Base-by-base conservation (phyloP, 306 rosid genomes). In the Morella rubra region DNA sequence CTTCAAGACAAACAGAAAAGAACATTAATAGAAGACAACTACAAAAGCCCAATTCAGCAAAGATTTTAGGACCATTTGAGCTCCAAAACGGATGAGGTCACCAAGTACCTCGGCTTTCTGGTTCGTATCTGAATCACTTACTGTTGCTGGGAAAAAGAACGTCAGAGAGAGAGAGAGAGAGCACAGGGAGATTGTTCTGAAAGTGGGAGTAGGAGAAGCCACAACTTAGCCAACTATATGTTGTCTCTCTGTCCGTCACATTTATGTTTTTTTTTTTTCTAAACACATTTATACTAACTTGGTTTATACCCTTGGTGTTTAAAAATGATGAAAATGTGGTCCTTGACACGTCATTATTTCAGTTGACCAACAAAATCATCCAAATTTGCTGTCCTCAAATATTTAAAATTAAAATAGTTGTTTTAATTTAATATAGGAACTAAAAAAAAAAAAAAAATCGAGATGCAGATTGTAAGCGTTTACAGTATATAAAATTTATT, bases 221-320 rank as follows among this genome's bases (percentile, higher is more conserved):
- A 27, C 32, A 27, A 27, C 32, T 27, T 27, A 27, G 32, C 32
- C 71, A 60, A 72, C 80, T 52, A 66, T 52, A 66, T 74, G 13
- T 16, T 65, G 82, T 71, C 69, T 44, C 67, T 44, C 78, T 47
- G 8, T 20, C 54, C 73, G 78, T 50, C 73, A 69, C 86, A 78
- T 79, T 88, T 89, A 86, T 89, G 67, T n/a, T n/a, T n/a, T n/a
- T n/a, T n/a, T n/a, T n/a, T n/a, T n/a, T n/a, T n/a, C n/a, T n/a
- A n/a, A n/a, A n/a, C n/a, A n/a, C n/a, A n/a, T n/a, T n/a, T n/a
- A n/a, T 53, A 78, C 53, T 59, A 8, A 13, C 72, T 44, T 18
- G 71, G 81, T 62, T 76, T 12, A 20, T 2, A 51, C 84, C 90
- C 88, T 76, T 41, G 2, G 24, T 7, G 53, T 49, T 77, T 76